A percentile compares a stretch with the other conserved stretches of the same genome.
Conservation (phyloP, 441 rosid species). For the Pelargonium australe region DNA sequence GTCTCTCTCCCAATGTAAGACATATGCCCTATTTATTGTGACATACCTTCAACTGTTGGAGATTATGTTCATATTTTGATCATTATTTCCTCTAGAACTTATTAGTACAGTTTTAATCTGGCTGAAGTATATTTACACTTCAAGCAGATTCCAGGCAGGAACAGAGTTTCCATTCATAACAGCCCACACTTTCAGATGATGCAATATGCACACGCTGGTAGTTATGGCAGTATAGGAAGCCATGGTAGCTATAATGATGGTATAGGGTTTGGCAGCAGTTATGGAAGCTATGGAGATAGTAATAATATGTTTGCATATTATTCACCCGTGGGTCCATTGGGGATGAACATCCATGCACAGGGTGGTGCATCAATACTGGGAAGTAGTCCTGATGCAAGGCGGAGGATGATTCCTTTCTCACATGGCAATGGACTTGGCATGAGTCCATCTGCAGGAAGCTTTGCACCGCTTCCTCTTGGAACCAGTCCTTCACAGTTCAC, state of each 20-base stretch:
- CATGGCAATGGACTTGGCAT: slow-evolving; percentile 84
- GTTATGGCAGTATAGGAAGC: slow-evolving; percentile 96
- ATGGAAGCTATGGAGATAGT: slow-evolving; percentile 88
- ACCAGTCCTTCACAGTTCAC: slow-evolving; percentile 97
- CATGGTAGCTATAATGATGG: slow-evolving; percentile 95
- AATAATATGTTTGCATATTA: slow-evolving; percentile 73
- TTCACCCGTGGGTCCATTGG: slow-evolving; percentile 89
- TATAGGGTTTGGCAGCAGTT: slow-evolving; percentile 72
- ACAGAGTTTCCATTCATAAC: slow-evolving; percentile 57
- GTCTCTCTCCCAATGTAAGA: slow-evolving; percentile 96
- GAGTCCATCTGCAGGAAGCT: slow-evolving; percentile 92
- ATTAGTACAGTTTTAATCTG: slow-evolving; percentile 5
- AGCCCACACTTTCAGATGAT: slow-evolving; percentile 77
- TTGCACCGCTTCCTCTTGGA: slow-evolving; percentile 89
- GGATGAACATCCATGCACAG: slow-evolving; percentile 68
- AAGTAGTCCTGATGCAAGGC: slow-evolving; percentile 90
- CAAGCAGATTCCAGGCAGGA: slow-evolving; percentile 68
- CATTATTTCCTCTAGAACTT: slow-evolving; percentile 10
- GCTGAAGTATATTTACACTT: slow-evolving; percentile 18
- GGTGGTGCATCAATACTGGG: slow-evolving; percentile 71
- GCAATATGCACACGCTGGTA: slow-evolving; percentile 68
- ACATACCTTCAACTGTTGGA: slow-evolving; percentile 18
- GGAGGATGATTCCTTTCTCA: slow-evolving; percentile 62
- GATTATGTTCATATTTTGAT: slow-evolving; percentile 9
- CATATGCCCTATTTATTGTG: slow-evolving; percentile 18